These are phyloP conservation scores for Colletotrichum liriopes DNA, from an alignment of 2,329 filamentous ascomycete species.

Conservation along the genomic window DNA sequence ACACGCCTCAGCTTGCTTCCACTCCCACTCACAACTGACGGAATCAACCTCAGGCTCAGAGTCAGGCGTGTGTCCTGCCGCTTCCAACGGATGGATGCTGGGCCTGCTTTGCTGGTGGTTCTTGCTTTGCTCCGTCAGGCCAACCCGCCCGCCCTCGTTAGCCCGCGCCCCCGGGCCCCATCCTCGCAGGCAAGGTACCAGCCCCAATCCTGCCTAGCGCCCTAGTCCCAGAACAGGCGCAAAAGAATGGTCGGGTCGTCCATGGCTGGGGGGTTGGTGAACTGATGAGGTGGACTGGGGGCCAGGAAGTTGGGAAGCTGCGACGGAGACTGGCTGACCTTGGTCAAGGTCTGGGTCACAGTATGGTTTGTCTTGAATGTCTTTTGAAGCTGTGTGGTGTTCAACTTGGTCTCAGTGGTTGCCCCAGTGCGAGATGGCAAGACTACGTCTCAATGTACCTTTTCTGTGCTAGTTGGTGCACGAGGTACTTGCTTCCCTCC, in stretches of 20 bases:
- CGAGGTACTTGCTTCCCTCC: background rate
- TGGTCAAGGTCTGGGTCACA: background rate
- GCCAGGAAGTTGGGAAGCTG: background rate
- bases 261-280: background rate
- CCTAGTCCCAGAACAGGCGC: slow-evolving; percentile 3
- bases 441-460: background rate
- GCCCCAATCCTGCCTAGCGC: background rate
- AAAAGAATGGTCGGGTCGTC: slow-evolving; percentile 4
- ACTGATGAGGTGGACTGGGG: background rate
- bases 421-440: background rate
- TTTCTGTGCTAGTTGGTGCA: background rate
- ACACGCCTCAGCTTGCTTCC: background rate
- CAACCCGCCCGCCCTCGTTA: background rate
- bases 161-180: slow-evolving; percentile 8
- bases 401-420: background rate
- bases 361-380: slow-evolving; percentile 6
- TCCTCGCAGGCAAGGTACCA: slow-evolving; percentile 11
- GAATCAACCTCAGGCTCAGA: slow-evolving; percentile 6
- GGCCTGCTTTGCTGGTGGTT: background rate
- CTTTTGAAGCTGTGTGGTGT: slow-evolving; percentile 1
- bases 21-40: background rate
- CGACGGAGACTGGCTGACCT: slow-evolving; percentile 21
- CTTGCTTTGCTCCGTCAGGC: slow-evolving; percentile 2
- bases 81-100: background rate
- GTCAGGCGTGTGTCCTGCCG: background rate